A percentile compares a stretch with the other conserved stretches of the same genome.
Conservation (phyloP, 805 yeast species). For the Candida parachauliodes region DNA sequence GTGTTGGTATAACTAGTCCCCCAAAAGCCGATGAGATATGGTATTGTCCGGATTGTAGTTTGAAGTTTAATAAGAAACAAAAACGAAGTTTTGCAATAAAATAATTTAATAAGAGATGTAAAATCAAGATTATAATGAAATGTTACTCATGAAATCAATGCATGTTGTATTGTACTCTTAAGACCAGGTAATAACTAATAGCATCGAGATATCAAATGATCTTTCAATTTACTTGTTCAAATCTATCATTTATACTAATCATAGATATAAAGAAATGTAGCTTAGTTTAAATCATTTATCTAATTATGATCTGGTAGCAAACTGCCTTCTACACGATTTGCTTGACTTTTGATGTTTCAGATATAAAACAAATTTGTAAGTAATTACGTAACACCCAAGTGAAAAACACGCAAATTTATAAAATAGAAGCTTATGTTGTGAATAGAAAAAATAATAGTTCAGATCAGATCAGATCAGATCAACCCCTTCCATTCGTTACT, state of each 20-base stretch:
- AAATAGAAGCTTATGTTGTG: slow-evolving; percentile 1
- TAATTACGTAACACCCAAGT: neutral
- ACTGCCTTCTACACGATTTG: too few relatives aligned
- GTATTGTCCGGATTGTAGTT: slow-evolving; percentile 86
- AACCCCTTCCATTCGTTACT: neutral
- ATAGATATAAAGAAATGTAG: too few relatives aligned
- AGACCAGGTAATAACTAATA: too few relatives aligned
- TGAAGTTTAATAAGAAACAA: slow-evolving; percentile 40
- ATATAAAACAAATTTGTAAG: neutral
- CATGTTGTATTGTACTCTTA: too few relatives aligned
- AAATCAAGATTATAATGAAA: too few relatives aligned
- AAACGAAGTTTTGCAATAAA: slow-evolving; percentile 14
- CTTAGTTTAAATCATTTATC: too few relatives aligned
- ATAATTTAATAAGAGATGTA: too few relatives aligned
- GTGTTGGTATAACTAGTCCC: slow-evolving; percentile 85
- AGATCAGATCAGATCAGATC: neutral
- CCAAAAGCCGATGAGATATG: slow-evolving; percentile 80
- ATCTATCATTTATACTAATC: too few relatives aligned
- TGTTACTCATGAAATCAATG: too few relatives aligned
- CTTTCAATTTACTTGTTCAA: too few relatives aligned
- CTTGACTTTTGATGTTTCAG: slow-evolving; percentile 41
- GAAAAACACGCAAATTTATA: neutral
- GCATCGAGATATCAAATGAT: too few relatives aligned
- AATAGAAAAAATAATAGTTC: neutral
- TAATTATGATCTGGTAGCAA: too few relatives aligned